These are phyloP conservation scores for Xylariales sp. DNA, from an alignment of 2,329 filamentous ascomycete genomes.

Conservation along the genomic window DNA sequence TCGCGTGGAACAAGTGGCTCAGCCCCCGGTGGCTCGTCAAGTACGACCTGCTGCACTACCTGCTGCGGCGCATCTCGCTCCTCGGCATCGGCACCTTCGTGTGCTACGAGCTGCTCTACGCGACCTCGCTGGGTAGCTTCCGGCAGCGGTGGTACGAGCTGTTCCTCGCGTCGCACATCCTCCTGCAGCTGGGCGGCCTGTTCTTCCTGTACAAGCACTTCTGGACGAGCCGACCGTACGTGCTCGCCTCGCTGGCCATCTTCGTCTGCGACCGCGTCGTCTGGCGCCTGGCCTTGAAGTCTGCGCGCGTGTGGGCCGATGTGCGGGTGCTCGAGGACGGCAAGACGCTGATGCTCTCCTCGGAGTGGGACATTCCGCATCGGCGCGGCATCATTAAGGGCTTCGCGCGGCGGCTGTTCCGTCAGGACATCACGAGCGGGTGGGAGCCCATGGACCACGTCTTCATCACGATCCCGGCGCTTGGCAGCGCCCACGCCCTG, in stretches of 20 bases:
- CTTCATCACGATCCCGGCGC: constrained; percentile 54
- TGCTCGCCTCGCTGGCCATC: constrained; percentile 47
- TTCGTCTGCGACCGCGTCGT: constrained; percentile 54
- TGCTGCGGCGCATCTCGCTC: constrained; percentile 46
- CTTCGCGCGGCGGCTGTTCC: constrained; percentile 10
- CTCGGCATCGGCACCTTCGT: constrained; percentile 51
- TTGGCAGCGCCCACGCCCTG: constrained; percentile 46
- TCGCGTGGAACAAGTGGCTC: constrained; percentile 50
- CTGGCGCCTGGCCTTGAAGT: constrained; percentile 52
- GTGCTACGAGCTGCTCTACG: constrained; percentile 57
- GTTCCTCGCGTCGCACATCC: constrained; percentile 55
- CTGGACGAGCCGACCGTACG: constrained; percentile 45
- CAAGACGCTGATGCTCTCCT: constrained; percentile 46
- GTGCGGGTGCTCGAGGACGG: constrained; percentile 51
- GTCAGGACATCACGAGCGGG: constrained; percentile 38
- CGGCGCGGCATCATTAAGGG: constrained; percentile 1
- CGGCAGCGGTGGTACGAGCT: constrained; percentile 58
- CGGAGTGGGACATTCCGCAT: constrained; percentile 28
- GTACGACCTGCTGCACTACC: constrained; percentile 39
- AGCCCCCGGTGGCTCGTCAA: constrained; percentile 39
- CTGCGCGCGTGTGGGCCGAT: constrained; percentile 40
- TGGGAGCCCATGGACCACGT: constrained; percentile 61
- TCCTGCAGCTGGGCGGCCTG: constrained; percentile 51
- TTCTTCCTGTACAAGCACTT: constrained; percentile 58
- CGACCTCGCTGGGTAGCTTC: constrained; percentile 57